phyloP scores from a whole-genome alignment of 73 alveolate species.

The Blepharisma japonicum region DNA sequence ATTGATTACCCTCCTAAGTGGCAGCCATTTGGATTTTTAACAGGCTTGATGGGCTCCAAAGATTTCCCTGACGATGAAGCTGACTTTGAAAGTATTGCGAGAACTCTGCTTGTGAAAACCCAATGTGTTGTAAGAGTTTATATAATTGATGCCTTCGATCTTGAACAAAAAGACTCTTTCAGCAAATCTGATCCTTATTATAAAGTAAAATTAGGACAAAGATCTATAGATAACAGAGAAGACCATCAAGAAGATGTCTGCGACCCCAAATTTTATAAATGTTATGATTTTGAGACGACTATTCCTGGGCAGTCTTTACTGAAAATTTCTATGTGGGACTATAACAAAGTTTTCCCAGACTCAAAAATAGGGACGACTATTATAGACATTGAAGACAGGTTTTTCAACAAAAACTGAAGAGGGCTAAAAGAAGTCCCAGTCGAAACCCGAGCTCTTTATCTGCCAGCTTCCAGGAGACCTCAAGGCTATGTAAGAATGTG shows the following conservation, averaged over 20 bases:
- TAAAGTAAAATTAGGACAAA: constrained; percentile 19
- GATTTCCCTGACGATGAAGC: neutral
- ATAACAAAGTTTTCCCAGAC: constrained; percentile 63
- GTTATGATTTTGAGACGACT: constrained; percentile 19
- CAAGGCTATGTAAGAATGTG: constrained; percentile 18
- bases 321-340: constrained; percentile 62
- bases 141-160: constrained; percentile 13
- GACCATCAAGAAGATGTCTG: constrained; percentile 12
- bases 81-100: neutral
- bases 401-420: constrained; percentile 65
- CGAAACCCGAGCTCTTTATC: constrained; percentile 54
- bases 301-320: constrained; percentile 68
- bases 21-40: too few relatives aligned
- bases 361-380: constrained; percentile 70
- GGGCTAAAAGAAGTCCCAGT: constrained; percentile 59
- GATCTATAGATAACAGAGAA: neutral
- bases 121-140: constrained; percentile 28
- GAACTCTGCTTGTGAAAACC: neutral
- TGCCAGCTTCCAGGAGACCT: neutral
- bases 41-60: too few relatives aligned
- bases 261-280: constrained; percentile 17
- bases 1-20: constrained; percentile 8
- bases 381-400: constrained; percentile 77
- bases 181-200: constrained; percentile 29
- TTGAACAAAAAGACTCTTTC: constrained; percentile 1